Base-by-base conservation (phyloP, 2,329 filamentous ascomycete genomes). In the Hypoxylon sp. region DNA sequence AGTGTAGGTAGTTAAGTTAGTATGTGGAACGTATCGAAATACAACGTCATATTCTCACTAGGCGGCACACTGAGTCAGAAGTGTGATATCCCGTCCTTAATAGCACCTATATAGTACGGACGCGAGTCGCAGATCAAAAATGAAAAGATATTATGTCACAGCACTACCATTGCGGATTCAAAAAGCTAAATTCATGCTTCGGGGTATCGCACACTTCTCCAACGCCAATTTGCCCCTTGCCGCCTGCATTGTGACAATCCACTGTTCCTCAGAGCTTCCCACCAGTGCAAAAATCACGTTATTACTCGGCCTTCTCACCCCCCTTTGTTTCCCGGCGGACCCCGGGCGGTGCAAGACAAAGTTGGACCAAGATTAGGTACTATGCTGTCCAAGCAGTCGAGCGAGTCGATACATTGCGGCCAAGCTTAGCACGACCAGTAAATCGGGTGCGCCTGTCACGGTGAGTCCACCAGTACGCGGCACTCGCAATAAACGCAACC, bases 381-480 rank as follows among this genome's bases (percentile, higher is more conserved):
- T 67, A 71, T 37, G 67, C 59, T n/a, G 55, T 63, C 66, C 61
- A 71, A 12, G 46, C 69, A 5, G 71, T 62, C 8, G 71, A 72
- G 5, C 69, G 68, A 34, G 65, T 69, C 27, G 71, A 73, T 47
- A 58, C 61, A 51, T 68, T 69, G 27, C 67, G 70, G 48, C 70
- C 74, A 63, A 88, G 83, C 61, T 76, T 83, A 29, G 86, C 88
- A 52, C 88, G 81, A 57, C 87, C 87, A 30, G 88, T 90, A 76
- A 88, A 89, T 53, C 83, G 82, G 16, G 81, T 84, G 68, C 82
- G 81, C 30, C 79, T 79, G 50, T 87, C 81, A 48, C 85, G 82
- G 73, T 86, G 81, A 65, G 79, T 81, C 77, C 82, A 88, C 84
- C 88, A 93, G 75, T 90, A 86, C 1, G 83, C 76, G 12, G 81